Conservation (phyloP, 352 stramenopile species). For the Phytophthora palmivora region DNA sequence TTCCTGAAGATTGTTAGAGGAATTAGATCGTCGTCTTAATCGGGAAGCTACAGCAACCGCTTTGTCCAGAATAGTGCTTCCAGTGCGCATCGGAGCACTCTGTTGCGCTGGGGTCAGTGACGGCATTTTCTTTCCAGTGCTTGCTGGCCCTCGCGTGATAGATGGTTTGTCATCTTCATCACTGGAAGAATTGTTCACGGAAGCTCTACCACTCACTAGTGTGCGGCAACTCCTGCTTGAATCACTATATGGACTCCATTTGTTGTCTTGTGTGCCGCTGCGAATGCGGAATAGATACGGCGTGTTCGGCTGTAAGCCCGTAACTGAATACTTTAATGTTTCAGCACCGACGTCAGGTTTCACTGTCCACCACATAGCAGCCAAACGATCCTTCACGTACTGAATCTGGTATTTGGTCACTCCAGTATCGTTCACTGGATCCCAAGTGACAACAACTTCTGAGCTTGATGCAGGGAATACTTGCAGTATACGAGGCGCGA, state of each 20-base stretch:
- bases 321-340: constrained; percentile 62
- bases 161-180: constrained; percentile 32
- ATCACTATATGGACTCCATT: constrained; percentile 83
- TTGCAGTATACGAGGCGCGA: constrained; percentile 61
- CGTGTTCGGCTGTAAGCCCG: constrained; percentile 65
- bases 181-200: constrained; percentile 20
- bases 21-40: constrained; percentile 43
- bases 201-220: constrained; percentile 15
- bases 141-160: constrained; percentile 2
- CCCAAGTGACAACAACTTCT: constrained; percentile 80
- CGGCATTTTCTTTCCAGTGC: constrained; percentile 14
- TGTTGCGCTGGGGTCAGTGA: constrained; percentile 12
- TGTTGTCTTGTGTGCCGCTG: constrained; percentile 51
- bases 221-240: constrained; percentile 73
- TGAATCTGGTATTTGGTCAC: constrained; percentile 85
- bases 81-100: constrained; percentile 53
- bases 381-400: constrained; percentile 80
- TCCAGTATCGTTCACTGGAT: constrained; percentile 59
- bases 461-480: constrained; percentile 65
- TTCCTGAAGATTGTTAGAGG: constrained; percentile 41
- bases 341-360: constrained; percentile 71
- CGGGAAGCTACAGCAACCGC: constrained; percentile 71
- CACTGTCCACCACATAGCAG: constrained; percentile 81
- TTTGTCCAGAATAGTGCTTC: constrained; percentile 77
- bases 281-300: constrained; percentile 81